phyloP scores from a whole-genome alignment of 2,329 filamentous ascomycete genomes.

The Fusarium sp. region DNA sequence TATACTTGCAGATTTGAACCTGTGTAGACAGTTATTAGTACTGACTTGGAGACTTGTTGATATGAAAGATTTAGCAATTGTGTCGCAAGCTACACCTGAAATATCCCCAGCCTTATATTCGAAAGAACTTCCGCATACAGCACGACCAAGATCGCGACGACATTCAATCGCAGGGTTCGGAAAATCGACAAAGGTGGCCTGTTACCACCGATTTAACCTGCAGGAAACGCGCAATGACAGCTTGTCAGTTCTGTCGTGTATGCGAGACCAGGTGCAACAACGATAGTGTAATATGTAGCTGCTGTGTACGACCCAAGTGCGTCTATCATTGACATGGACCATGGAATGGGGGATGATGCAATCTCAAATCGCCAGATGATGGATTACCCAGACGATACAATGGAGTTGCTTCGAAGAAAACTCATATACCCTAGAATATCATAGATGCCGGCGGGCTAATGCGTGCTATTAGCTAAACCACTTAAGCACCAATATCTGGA shows the following conservation, averaged over 20 bases:
- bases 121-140: background rate
- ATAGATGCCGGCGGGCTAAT: too few relatives aligned
- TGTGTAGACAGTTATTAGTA: too few relatives aligned
- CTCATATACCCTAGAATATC: too few relatives aligned
- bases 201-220: constrained; percentile 13
- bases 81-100: background rate
- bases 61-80: too few relatives aligned
- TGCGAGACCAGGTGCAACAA: constrained; percentile 35
- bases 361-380: constrained; percentile 14
- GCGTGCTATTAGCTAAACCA: too few relatives aligned
- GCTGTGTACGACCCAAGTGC: constrained; percentile 21
- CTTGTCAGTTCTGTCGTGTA: constrained; percentile 36
- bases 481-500: background rate
- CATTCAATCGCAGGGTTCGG: background rate
- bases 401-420: constrained; percentile 8
- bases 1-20: too few relatives aligned
- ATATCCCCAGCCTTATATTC: background rate
- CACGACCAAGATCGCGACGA: background rate
- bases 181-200: background rate
- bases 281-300: constrained; percentile 22
- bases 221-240: constrained; percentile 23
- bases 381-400: constrained; percentile 15
- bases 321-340: constrained; percentile 7
- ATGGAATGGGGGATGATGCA: background rate
- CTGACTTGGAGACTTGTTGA: too few relatives aligned